A percentile compares a stretch with the other conserved stretches of the same genome.
Conservation (phyloP, 2,329 filamentous ascomycete species). For the Cladophialophora carrionii region DNA sequence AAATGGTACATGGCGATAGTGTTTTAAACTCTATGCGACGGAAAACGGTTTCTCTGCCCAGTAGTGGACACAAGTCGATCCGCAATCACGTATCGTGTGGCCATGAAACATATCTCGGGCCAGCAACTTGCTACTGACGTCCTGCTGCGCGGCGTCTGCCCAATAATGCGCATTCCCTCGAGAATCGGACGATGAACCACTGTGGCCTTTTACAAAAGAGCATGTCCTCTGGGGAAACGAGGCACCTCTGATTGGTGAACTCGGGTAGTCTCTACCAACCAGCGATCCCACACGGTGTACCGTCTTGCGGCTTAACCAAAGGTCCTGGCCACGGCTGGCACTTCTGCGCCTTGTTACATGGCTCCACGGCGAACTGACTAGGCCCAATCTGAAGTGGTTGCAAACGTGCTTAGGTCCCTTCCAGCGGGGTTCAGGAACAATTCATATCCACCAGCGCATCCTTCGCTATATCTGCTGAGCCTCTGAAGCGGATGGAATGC, state of each 20-base stretch:
- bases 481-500: neutral
- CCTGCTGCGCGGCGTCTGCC: neutral
- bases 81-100: neutral
- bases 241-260: neutral
- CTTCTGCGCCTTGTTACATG: constrained; percentile 4
- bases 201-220: constrained; percentile 1
- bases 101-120: neutral
- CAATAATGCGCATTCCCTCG: neutral
- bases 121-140: neutral
- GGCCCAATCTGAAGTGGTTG: neutral
- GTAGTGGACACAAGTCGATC: neutral
- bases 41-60: neutral
- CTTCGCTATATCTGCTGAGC: neutral
- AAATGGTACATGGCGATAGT: neutral
- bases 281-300: neutral
- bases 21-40: neutral
- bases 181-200: neutral
- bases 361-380: neutral
- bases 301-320: neutral
- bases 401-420: neutral
- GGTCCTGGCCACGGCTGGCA: neutral
- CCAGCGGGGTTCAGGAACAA: neutral
- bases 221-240: neutral
- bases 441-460: neutral
- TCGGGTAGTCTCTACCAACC: neutral